Evolutionary conservation across 192 early-diverging fungal genomes (phyloP), one percentile per base, ranked within the genome.

Genomic region (Coemansia brasiliensis): DNA sequence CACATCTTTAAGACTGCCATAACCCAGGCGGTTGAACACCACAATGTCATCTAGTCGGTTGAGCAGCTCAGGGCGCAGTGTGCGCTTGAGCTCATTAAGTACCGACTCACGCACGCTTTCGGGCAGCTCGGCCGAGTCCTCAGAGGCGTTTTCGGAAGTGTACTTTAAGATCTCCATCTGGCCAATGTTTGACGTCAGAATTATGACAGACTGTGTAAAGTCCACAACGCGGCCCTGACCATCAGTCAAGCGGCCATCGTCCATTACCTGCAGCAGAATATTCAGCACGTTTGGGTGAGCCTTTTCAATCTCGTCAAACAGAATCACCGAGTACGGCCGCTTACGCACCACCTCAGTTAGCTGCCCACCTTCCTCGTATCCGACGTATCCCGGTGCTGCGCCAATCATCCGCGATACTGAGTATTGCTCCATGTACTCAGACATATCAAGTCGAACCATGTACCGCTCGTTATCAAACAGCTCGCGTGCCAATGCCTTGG

Each of bases 231-330:
- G 83, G 35, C 97, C 97, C 58, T 96, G 89, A 26, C 92, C 93
- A 53, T 98, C 95, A 6, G 97, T 99, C 39, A 99, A 74, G 21
- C 91, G 82, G 43, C 94, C 97, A 65, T 99, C 95, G 68, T 99
- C 97, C n/a, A 93, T 81, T 10, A 93, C 77, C 65, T 92, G 87
- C 17, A 93, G 79, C 37, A 93, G 63, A 39, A 93, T 80, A 56
- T 91, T 92, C 16, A 90, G 81, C 15, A 93, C 91, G 75, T 83
- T 83, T 27, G 83, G 56, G 45, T 99, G 94, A 2, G 95, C 95
- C 80, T 99, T 99, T 59, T 99, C 97, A 50, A 99, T 89, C 77
- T 99, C 97, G 75, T 99, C 97, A 64, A 99, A 92, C 20, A 99
- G 85, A 18, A 99, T 80, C 6, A 99, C 93, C 25, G 84, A 87